Evolutionary conservation across 106 monocot genomes (phyloP), one percentile per base, ranked within the genome.

Genomic region (Phalaenopsis equestris): DNA sequence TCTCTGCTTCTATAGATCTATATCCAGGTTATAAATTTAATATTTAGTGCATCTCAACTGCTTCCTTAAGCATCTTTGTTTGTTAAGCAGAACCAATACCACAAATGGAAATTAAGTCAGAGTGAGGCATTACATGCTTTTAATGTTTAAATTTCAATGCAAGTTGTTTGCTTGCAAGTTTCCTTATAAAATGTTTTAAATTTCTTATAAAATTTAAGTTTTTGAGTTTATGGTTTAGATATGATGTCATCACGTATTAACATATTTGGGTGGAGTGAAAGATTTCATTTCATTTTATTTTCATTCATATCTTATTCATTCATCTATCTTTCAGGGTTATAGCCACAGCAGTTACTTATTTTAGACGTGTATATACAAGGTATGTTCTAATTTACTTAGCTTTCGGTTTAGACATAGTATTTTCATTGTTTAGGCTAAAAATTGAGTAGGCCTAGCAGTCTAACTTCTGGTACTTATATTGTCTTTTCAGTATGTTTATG

Each of bases 351-450:
- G 91, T 91, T 58, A 87, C 92, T 84, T 99, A 99, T 85, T 93
- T 99, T 78, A 89, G 98, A 81, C 98, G 98, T 79, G 98, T 99
- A n/a, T 99, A 94, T 86, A 86, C 91, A 30, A 94, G 91, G 98
- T 99, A 90, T 84, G 55, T 68, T 58, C 7, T 77, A 8, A 11
- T 67, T 68, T 30, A 47, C 23, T 48, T 47, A 68, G 5, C 19
- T 42, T 58, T 6, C 56, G 41, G 58, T 65, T 12, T 67, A 41
- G 18, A 7, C 36, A 49, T 17, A 41, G 23, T 70, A 70, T 15
- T 38, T 70, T 70, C 36, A 39, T 70, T 23, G 39, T 7, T 70
- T 30, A 30, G 38, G 14, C 70, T 70, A 14, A 19, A 70, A 14
- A 15, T 18, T n/a, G 18, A 21, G 61, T 61, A 21, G n/a, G n/a